These are phyloP conservation scores for Fonsecaea pedrosoi DNA, from an alignment of 2,329 filamentous ascomycete genomes.

Conservation along the genomic window DNA sequence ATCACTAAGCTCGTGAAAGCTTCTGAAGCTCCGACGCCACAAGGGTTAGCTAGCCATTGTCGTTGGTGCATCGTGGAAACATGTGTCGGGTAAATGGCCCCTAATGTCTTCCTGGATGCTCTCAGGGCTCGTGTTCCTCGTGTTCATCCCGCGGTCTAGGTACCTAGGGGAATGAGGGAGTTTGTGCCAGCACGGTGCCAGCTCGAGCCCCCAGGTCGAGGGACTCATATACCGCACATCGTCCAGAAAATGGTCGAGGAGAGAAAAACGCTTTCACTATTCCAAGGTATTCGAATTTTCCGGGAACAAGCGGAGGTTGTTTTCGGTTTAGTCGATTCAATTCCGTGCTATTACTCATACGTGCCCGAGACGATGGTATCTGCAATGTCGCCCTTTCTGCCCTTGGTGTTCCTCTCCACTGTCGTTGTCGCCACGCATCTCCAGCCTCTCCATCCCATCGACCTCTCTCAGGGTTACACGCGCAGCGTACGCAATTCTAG, in stretches of 20 bases:
- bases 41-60: not conserved
- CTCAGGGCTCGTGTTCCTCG: not conserved
- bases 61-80: not conserved
- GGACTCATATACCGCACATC: not conserved
- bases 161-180: not conserved
- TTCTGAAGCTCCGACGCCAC: not conserved
- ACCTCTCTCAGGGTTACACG: not conserved
- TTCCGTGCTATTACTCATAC: not conserved
- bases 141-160: not conserved
- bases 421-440: not conserved
- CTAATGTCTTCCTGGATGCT: not conserved
- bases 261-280: not conserved
- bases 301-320: not conserved
- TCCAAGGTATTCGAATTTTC: not conserved
- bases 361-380: not conserved
- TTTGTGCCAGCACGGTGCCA: not conserved
- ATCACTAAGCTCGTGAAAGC: slow-evolving; percentile 4
- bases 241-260: not conserved
- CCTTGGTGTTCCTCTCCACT: not conserved
- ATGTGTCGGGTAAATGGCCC: not conserved
- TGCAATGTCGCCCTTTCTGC: not conserved
- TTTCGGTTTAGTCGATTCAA: not conserved
- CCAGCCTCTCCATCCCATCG: not conserved
- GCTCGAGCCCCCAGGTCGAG: not conserved
- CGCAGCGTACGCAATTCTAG: not conserved